Evolutionary conservation across 768 basidiomycete genomes (phyloP), one percentile per base, ranked within the genome.

Genomic region (Xerocomellus amylosporus): DNA sequence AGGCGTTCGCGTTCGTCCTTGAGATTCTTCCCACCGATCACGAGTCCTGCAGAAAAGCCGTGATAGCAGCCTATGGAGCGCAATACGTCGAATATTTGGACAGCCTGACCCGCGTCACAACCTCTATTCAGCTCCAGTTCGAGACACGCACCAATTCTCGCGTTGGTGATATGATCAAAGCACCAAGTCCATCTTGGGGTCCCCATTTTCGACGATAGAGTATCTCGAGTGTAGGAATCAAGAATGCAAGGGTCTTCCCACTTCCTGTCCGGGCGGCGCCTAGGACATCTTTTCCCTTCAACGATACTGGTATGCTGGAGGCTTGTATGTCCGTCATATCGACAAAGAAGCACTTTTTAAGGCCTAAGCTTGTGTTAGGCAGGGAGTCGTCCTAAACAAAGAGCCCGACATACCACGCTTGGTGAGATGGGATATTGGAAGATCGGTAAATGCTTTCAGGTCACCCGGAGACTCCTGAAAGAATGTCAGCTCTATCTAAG

Each of bases 1-100:
- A 99, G 71, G 8, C 96, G 79, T 20, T 95, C 94, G 36, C 84
- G 78, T 69, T 99, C 96, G 57, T 96, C 94, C 67, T 93, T 94
- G 46, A 98, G 70, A 62, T 86, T 93, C 77, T 98, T 99, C 42
- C 96, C 96, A 7, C 96, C 96, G 40, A 99, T 99, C 17, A 98
- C 87, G 13, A 98, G 75, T 0, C 95, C 96, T 0, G 96, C 96
- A 7, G 93, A 96, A 72, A 98, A 96, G 17, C 81, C 78, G 64
- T 99, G 96, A 63, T 86, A 86, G 42, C 88, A 86, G 3, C 97
- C 97, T 54, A 98, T 90, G 39, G 90, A 88, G n/a, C 93, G 84
- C 28, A 99, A 71, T 8, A 98, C 94, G 43, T 96, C 93, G 67
- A 98, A 99, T 55, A 98, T 99, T 77, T 99, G 97, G 17, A 98